Conservation (phyloP, 768 basidiomycete species). For the Termitomyces heimii region DNA sequence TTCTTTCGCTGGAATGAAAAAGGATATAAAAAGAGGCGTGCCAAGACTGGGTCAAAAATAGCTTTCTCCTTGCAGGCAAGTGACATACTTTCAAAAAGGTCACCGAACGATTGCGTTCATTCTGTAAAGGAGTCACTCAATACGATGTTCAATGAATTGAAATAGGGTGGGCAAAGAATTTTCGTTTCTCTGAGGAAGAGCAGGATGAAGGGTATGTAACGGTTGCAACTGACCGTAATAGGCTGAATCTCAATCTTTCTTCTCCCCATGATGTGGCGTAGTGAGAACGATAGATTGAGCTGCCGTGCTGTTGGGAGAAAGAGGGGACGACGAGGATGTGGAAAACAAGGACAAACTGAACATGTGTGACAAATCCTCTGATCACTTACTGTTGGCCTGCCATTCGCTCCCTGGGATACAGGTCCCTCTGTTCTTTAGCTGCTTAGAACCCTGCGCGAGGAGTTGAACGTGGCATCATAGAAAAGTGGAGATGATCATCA, state of each 20-base stretch:
- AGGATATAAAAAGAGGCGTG: constrained; percentile 9
- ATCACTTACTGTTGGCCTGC: neutral
- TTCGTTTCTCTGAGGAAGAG: neutral
- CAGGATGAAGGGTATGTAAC: neutral
- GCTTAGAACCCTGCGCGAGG: neutral
- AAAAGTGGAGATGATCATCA: neutral
- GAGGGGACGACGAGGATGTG: constrained; percentile 3
- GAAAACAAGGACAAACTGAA: constrained; percentile 9
- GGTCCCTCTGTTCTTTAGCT: no score
- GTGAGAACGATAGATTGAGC: neutral
- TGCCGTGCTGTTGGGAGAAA: neutral
- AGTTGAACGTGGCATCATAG: no score
- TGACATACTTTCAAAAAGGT: constrained; percentile 14
- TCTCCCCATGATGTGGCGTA: constrained; percentile 10
- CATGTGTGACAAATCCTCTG: constrained; percentile 5
- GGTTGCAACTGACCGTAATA: constrained; percentile 9
- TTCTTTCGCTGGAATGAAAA: constrained; percentile 11
- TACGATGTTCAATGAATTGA: neutral
- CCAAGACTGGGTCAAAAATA: constrained; percentile 17
- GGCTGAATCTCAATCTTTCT: constrained; percentile 16
- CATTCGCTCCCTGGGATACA: neutral
- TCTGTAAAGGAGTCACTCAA: constrained; percentile 2
- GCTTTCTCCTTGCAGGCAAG: constrained; percentile 12
- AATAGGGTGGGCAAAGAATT: neutral
- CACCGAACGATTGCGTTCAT: constrained; percentile 15